Evolutionary conservation across 2,329 filamentous ascomycete genomes (phyloP).

Genomic region (Dothistroma pini): DNA sequence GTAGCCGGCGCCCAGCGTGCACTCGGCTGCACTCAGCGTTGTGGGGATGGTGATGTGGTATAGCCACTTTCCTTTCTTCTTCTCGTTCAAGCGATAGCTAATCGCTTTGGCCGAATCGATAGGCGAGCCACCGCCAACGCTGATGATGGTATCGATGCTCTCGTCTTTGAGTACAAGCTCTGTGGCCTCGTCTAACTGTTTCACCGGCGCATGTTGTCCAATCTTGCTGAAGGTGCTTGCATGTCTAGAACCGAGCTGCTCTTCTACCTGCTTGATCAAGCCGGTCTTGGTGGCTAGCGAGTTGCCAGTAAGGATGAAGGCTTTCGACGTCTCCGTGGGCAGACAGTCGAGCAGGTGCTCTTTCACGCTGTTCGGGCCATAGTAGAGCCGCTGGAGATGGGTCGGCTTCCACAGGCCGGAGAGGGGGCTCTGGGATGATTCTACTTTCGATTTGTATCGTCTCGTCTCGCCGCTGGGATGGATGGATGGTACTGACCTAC

Average conservation of each 20-base stretch:
- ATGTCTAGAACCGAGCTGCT: slow-evolving; percentile 49
- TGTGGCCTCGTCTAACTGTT: slow-evolving; percentile 52
- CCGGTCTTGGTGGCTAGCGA: slow-evolving; percentile 54
- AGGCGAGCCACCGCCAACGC: slow-evolving; percentile 53
- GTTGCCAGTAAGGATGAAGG: slow-evolving; percentile 55
- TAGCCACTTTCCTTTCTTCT: slow-evolving; percentile 38
- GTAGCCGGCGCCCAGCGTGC: slow-evolving; percentile 51
- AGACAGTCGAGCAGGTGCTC: slow-evolving; percentile 47
- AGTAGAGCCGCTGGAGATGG: slow-evolving; percentile 49
- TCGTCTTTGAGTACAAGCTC: slow-evolving; percentile 44
- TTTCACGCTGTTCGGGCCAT: slow-evolving; percentile 47
- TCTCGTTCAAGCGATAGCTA: slow-evolving; percentile 43
- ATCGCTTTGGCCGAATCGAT: slow-evolving; percentile 53
- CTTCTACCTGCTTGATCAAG: slow-evolving; percentile 51
- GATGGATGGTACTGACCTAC: slow-evolving; percentile 20
- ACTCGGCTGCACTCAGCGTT: slow-evolving; percentile 53
- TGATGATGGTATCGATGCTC: slow-evolving; percentile 53
- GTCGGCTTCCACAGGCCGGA: slow-evolving; percentile 51
- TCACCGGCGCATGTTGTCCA: slow-evolving; percentile 54
- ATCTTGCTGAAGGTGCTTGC: slow-evolving; percentile 55
- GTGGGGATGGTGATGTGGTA: slow-evolving; percentile 49
- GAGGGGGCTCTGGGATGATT: slow-evolving; percentile 44
- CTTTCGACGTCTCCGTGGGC: slow-evolving; percentile 46
- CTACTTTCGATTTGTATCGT: slow-evolving; percentile 37
- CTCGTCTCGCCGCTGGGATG: slow-evolving; percentile 12